Conservation (phyloP, 1,284 basidiomycete genomes). For the Sporisorium graminicola region DNA sequence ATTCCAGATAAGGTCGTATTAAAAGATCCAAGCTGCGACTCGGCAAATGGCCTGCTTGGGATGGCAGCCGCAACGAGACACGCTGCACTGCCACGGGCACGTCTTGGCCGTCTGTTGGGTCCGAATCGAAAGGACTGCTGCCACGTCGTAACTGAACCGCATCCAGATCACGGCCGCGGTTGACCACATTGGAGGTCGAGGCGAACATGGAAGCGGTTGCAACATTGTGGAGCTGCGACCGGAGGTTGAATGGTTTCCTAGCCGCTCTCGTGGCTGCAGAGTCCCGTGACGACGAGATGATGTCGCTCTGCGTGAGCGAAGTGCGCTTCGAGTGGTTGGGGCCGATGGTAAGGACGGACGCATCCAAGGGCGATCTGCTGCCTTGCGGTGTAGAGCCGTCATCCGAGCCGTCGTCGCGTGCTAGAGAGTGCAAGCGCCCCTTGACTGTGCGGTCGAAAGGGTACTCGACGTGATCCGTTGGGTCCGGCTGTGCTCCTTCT, state of each 20-base stretch:
- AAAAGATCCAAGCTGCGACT: constrained; percentile 11
- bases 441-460: constrained; percentile 22
- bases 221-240: constrained; percentile 32
- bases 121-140: constrained; percentile 13
- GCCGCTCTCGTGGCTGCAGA: constrained; percentile 2
- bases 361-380: constrained; percentile 42
- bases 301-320: constrained; percentile 41
- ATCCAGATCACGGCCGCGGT: neutral
- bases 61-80: neutral
- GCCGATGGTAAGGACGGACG: constrained; percentile 40
- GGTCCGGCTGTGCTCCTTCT: neutral
- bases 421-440: constrained; percentile 27
- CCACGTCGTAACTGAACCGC: neutral
- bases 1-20: constrained; percentile 28
- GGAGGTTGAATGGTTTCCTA: constrained; percentile 13
- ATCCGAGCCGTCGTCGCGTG: constrained; percentile 26
- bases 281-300: constrained; percentile 21
- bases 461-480: neutral
- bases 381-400: constrained; percentile 46
- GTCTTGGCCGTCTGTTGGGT: constrained; percentile 3
- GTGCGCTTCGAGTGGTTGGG: constrained; percentile 20
- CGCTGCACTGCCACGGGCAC: neutral
- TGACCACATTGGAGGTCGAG: constrained; percentile 2
- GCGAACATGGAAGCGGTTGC: constrained; percentile 17
- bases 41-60: neutral